Evolutionary conservation across 768 basidiomycete genomes (phyloP), one percentile per base, ranked within the genome.

Genomic region (Cyclocybe aegerita): DNA sequence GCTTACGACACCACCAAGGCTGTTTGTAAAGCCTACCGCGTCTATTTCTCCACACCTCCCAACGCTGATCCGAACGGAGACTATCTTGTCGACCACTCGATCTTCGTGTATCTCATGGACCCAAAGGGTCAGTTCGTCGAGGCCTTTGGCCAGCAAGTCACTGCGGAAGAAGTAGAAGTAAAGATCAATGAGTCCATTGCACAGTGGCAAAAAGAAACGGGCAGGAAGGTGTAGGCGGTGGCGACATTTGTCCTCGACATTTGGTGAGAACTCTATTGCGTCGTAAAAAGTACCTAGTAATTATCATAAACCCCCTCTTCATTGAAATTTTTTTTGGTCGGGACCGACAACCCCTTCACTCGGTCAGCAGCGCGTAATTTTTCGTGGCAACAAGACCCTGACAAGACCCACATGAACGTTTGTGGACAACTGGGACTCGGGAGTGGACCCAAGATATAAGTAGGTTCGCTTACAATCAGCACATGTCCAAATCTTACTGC

Each of bases 21-120:
- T 23, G 82, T 86, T 16, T 98, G 96, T 79, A 96, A 93, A 68
- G 85, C 89, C 23, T 99, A 96, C 68, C 88, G 97, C 36, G 97
- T 99, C 37, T 99, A 99, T 70, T 99, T 99, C 76, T 97, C 93
- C 5, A 98, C 96, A 4, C 91, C 91, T 1, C 92, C 92, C 8
- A 73, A 90, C 60, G 89, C 93, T 2, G 86, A 92, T 60, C 82
- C 88, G 11, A 82, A 79, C 7, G 95, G 93, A 43, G 97, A 99
- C 73, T 99, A 98, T 66, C 83, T 99, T 39, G 97, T 99, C 32
- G 97, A 98, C 70, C 88, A 90, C 67, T 93, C 90, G 37, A 96
- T 97, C 66, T 98, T 93, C 70, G 90, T 99, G 58, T 99, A 99
- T 70, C 80, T 99, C 33, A 97, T 99, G 93, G 94, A 98, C 62